Evolutionary conservation across 2,329 filamentous ascomycete species (phyloP), one percentile per base, ranked within the genome.

Genomic region (Neonectria punicea): DNA sequence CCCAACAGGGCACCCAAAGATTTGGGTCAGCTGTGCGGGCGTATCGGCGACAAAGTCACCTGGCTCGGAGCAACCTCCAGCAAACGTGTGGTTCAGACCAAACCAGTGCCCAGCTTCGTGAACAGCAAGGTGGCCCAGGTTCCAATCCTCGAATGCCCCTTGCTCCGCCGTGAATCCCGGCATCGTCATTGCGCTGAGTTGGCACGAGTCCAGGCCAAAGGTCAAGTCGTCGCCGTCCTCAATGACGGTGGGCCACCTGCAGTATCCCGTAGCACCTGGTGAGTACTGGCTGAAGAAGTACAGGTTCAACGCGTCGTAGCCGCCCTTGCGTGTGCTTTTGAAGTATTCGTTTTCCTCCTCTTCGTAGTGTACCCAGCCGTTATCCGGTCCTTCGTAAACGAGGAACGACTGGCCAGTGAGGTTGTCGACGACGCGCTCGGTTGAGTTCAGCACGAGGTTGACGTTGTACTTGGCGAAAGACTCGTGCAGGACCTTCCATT

Each of bases 31-130:
- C 66, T 81, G 74, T 25, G 77, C 73, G 39, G 80, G 78, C 36
- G 80, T 82, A 61, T 82, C 80, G 54, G 72, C 67, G 16, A 82
- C 72, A 46, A 67, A 70, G 68, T 82, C 81, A 28, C 80, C 80
- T 30, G 53, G 51, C 11, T 74, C 65, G 7, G 41, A 70, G 59
- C 77, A 76, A 58, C 78, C 80, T 41, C 75, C 79, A 46, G 78
- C 65, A 70, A 81, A 81, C 20, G 79, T 80, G 70, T 81, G 79
- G 51, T 73, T 72, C 39, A 81, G 74, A 46, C 79, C 79, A 57
- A 81, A 73, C 79, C 79, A 81, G 69, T 81, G 79, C 4, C 79
- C 79, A 41, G 76, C 70, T 69, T 80, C 79, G 70, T 79, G 77
- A 44, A 76, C 71, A 6, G 71, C 71, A 32, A 76, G 74, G 58